A percentile compares a stretch with the other conserved stretches of the same genome.
Evolutionary conservation across 208 protist species (phyloP).

Genomic region (Leishmania arabica): DNA sequence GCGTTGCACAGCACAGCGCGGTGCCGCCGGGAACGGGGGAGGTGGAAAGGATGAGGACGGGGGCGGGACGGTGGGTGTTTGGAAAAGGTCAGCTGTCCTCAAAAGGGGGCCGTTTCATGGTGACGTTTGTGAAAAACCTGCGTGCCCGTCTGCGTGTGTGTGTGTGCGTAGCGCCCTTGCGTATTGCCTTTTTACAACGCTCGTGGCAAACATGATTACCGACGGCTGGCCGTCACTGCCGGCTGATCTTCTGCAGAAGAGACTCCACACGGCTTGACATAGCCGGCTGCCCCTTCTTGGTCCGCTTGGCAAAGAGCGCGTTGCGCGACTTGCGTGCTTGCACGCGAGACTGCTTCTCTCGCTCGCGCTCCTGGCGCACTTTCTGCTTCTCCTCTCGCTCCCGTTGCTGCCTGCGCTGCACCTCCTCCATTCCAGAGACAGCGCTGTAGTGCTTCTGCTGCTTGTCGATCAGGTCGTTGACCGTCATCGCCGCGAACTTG

Average conservation of each 20-base stretch:
- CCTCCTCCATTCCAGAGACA: slow-evolving; percentile 56
- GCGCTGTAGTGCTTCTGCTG: slow-evolving; percentile 61
- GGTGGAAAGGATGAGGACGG: not conserved
- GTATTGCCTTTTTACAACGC: not conserved
- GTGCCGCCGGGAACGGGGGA: not conserved
- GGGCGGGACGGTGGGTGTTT: too few species aligned
- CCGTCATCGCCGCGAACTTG: slow-evolving; percentile 78
- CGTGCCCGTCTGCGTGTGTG: not conserved
- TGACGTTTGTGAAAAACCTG: not conserved
- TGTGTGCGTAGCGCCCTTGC: too few species aligned
- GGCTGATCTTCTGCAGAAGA: slow-evolving; percentile 67
- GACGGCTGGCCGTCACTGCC: slow-evolving; percentile 11
- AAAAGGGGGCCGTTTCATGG: not conserved
- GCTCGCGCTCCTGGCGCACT: slow-evolving; percentile 47
- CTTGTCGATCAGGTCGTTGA: slow-evolving; percentile 70
- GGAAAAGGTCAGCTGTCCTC: not conserved
- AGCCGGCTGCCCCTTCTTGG: slow-evolving; percentile 78
- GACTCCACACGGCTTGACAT: slow-evolving; percentile 74
- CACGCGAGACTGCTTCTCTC: slow-evolving; percentile 48
- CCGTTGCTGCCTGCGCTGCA: slow-evolving; percentile 55
- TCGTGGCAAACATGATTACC: not conserved
- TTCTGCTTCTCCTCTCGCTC: slow-evolving; percentile 44
- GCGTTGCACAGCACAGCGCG: not conserved
- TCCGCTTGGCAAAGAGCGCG: slow-evolving; percentile 66
- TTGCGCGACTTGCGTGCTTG: slow-evolving; percentile 52